These are phyloP conservation scores for Curvularia spicifera DNA, from an alignment of 2,329 filamentous ascomycete species.

Conservation along the genomic window DNA sequence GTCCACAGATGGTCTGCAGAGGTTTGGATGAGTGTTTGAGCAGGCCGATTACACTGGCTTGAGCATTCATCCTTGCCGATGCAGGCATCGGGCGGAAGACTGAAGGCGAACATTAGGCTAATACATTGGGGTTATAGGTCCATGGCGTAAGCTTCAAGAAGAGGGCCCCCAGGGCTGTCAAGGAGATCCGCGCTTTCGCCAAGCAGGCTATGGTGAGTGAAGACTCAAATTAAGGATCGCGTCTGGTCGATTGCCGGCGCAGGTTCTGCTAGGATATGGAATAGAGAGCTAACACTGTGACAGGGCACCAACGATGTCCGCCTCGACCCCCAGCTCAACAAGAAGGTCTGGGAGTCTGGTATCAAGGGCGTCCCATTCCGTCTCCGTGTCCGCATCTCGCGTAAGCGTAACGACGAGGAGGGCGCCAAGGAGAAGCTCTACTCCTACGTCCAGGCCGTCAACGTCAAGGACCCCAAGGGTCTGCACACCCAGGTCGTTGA, in stretches of 20 bases:
- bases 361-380: constrained; percentile 99
- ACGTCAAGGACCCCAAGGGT: constrained; percentile 99
- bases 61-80: constrained; percentile 17
- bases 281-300: constrained; percentile 16
- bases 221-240: not conserved
- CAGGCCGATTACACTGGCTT: constrained; percentile 32
- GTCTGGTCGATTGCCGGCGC: not conserved
- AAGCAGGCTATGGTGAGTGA: constrained; percentile 89
- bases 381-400: constrained; percentile 96
- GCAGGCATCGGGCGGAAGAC: constrained; percentile 70
- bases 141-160: constrained; percentile 99
- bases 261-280: not conserved
- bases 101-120: constrained; percentile 54
- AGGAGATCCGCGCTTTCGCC: constrained; percentile 98
- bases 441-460: constrained; percentile 99
- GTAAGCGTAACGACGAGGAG: constrained; percentile 99
- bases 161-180: constrained; percentile 96
- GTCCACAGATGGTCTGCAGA: constrained; percentile 65
- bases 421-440: constrained; percentile 99
- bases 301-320: constrained; percentile 97
- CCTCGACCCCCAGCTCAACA: constrained; percentile 98
- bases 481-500: constrained; percentile 89
- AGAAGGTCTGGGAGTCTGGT: constrained; percentile 99
- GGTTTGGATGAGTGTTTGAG: constrained; percentile 24
- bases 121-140: constrained; percentile 69